These are phyloP conservation scores for Apophysomyces trapeziformis DNA, from an alignment of 371 early-diverging fungal species.

Conservation along the genomic window DNA sequence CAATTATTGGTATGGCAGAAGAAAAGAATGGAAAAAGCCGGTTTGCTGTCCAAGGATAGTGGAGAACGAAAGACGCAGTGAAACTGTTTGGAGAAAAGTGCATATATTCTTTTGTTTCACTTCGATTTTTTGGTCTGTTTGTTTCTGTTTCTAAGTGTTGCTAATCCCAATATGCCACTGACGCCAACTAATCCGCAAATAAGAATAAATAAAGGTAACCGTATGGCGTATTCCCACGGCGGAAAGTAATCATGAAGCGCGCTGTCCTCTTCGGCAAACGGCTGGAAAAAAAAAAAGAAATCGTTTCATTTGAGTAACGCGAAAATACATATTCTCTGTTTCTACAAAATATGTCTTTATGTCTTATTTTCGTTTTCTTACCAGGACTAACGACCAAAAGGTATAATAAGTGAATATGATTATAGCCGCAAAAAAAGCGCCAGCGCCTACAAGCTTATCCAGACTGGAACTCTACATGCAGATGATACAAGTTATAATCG, in stretches of 20 bases:
- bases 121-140: constrained; percentile 47
- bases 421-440: constrained; percentile 67
- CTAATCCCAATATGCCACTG: constrained; percentile 73
- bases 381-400: constrained; percentile 84
- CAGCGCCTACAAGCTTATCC: constrained; percentile 83
- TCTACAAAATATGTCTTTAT: no score
- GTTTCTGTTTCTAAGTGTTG: constrained; percentile 75
- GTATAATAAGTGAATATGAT: constrained; percentile 86
- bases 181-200: constrained; percentile 75
- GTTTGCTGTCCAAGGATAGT: constrained; percentile 1
- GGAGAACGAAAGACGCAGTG: background rate
- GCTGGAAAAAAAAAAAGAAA: constrained; percentile 49
- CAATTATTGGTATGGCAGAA: constrained; percentile 9
- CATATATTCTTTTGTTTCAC: constrained; percentile 11
- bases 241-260: constrained; percentile 76
- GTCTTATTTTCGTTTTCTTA: constrained; percentile 25
- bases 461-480: constrained; percentile 36
- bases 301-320: background rate
- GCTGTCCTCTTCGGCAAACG: constrained; percentile 82
- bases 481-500: background rate
- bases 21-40: constrained; percentile 17
- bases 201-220: constrained; percentile 78
- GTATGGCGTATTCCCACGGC: constrained; percentile 81
- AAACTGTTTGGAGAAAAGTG: background rate
- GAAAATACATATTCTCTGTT: background rate